Evolutionary conservation across 768 basidiomycete genomes (phyloP).

Genomic region (Boletus vinaceobasis): DNA sequence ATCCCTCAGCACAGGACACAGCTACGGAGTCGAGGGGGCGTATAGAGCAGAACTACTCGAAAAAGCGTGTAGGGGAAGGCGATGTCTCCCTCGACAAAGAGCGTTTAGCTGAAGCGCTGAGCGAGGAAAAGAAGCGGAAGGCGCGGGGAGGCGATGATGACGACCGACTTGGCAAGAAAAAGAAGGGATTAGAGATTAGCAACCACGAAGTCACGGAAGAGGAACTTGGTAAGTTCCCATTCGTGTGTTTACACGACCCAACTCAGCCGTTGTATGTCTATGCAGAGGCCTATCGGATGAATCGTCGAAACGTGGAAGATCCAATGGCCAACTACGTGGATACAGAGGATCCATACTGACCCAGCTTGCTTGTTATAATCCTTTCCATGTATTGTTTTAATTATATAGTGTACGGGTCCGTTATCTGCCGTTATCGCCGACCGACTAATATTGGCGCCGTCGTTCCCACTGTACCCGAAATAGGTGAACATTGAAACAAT

Average conservation of each 20-base stretch:
- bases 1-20: conserved; percentile 30
- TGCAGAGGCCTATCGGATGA: conserved; percentile 90
- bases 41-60: conserved; percentile 71
- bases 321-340: conserved; percentile 94
- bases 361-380: neutral
- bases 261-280: conserved; percentile 8
- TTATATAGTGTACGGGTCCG: neutral
- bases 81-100: conserved; percentile 73
- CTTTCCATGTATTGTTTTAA: neutral
- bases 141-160: conserved; percentile 49
- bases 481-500: conserved; percentile 18
- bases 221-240: conserved; percentile 58
- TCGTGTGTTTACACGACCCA: neutral
- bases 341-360: conserved; percentile 33
- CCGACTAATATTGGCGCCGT: conserved; percentile 1
- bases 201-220: conserved; percentile 88
- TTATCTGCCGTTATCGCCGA: neutral
- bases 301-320: conserved; percentile 66
- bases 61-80: conserved; percentile 78
- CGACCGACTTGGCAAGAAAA: conserved; percentile 60
- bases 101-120: conserved; percentile 63
- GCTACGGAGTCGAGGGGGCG: conserved; percentile 33
- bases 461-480: conserved; percentile 23
- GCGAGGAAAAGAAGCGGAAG: conserved; percentile 81
- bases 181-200: conserved; percentile 45